Percentiles rank a stretch among this genome's conserved stretches.
Conservation (phyloP, 208 protist genomes). For the Phytomonas francai region DNA sequence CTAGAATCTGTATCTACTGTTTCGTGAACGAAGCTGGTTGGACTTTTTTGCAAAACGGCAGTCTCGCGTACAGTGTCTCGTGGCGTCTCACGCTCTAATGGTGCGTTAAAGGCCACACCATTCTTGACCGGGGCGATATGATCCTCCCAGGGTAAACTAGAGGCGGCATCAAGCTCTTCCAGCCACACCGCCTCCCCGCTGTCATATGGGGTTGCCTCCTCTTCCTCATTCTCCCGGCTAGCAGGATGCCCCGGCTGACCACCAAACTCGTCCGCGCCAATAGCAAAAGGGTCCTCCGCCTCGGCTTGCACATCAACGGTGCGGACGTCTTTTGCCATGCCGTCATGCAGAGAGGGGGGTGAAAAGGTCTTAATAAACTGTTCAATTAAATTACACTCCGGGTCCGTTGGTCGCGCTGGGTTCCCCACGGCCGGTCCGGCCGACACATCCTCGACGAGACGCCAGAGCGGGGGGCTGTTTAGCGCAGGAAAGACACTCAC, state of each 20-base stretch:
- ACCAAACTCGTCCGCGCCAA: neutral
- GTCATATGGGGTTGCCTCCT: neutral
- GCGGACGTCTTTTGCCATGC: neutral
- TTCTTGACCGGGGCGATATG: neutral
- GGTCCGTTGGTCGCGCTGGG: neutral
- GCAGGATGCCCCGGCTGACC: neutral
- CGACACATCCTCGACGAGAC: neutral
- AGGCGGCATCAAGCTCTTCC: neutral
- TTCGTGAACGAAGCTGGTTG: neutral
- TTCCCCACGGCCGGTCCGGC: neutral
- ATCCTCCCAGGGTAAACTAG: neutral
- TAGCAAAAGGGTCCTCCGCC: neutral
- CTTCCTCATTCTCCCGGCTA: neutral
- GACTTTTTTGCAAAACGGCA: neutral
- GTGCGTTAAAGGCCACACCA: neutral
- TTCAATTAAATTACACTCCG: neutral
- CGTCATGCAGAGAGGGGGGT: neutral
- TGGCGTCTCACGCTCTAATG: neutral
- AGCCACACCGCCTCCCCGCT: neutral
- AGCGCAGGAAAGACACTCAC: neutral
- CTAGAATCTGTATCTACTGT: neutral
- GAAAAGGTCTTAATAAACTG: neutral
- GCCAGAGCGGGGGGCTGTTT: neutral
- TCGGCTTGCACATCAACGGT: neutral
- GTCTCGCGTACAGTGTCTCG: neutral